Evolutionary conservation across 768 basidiomycete genomes (phyloP).

Genomic region (Myochromella boudieri): DNA sequence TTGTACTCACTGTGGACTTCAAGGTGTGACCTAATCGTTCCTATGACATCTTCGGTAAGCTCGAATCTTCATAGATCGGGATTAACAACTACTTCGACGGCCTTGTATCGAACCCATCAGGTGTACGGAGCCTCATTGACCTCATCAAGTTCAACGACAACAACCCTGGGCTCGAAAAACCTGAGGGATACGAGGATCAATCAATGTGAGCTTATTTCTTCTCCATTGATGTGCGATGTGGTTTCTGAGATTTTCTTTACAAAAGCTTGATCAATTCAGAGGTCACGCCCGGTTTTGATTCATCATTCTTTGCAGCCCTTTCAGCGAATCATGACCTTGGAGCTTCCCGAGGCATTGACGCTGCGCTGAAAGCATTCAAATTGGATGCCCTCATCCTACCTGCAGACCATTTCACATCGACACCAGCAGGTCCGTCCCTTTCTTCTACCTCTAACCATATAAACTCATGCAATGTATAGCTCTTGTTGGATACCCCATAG

Average conservation of each 20-base stretch:
- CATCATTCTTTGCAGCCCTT: slow-evolving; percentile 43
- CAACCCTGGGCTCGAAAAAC: slow-evolving; percentile 50
- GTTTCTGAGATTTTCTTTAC: neutral
- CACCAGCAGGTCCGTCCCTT: slow-evolving; percentile 38
- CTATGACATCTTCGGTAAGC: too few species aligned
- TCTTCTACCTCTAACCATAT: too few species aligned
- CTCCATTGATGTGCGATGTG: neutral
- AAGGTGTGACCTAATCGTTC: too few species aligned
- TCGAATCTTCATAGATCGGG: too few species aligned
- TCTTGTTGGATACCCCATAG: slow-evolving; percentile 65
- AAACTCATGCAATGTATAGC: slow-evolving; percentile 28
- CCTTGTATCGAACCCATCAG: slow-evolving; percentile 53
- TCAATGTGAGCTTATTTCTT: slow-evolving; percentile 32
- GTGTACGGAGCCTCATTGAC: slow-evolving; percentile 54
- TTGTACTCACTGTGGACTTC: slow-evolving; percentile 57
- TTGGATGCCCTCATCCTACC: slow-evolving; percentile 57
- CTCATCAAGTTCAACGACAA: slow-evolving; percentile 57
- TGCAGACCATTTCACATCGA: slow-evolving; percentile 35
- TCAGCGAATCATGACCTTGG: slow-evolving; percentile 47
- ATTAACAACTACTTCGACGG: slow-evolving; percentile 47
- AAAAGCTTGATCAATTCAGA: slow-evolving; percentile 39
- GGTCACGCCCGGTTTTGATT: slow-evolving; percentile 40
- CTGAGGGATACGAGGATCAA: slow-evolving; percentile 36
- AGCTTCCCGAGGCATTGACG: slow-evolving; percentile 53
- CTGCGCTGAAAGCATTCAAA: slow-evolving; percentile 40